Base-by-base conservation (phyloP, 148 eudicot species). In the Agrostemma githago region DNA sequence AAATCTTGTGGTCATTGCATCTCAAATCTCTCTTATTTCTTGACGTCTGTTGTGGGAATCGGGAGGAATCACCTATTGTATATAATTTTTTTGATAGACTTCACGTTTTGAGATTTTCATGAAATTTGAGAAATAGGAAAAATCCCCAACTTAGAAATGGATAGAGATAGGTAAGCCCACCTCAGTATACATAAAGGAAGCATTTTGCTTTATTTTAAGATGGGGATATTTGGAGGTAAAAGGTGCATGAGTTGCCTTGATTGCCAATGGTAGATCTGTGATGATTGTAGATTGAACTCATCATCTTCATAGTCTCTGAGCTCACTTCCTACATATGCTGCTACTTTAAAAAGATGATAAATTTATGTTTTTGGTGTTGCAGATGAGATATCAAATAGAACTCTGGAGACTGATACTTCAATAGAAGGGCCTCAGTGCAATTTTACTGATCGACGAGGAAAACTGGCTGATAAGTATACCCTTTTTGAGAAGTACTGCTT, bases 401-500 rank as follows among this genome's bases (percentile, higher is more conserved):
- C 59, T n/a, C 17, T 40, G 63, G 71, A 72, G 62, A 67, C 37
- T 14, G 41, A 68, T 63, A 72, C 69, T 74, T 74, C 70, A 70
- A 42, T 38, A 79, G 79, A 70, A 38, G 76, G 76, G 5, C 34
- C 37, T 70, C 61, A 68, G 58, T 77, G 73, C 68, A 38, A 82
- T 66, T 48, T 63, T 54, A 53, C 51, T 37, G 54, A 76, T 44
- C 43, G 59, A 76, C 66, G 53, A 78, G 80, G 72, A 68, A 76
- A 59, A 73, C 39, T 54, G 66, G 68, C 37, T 48, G 86, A 90
- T 72, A 90, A 82, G 67, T 87, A 69, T 83, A 39, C 59, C 58
- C 88, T 84, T 62, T 94, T 94, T 61, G 81, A 85, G 78, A 85
- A 86, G 62, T 94, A 87, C 75, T 71, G 90, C 76, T 72, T 74